Conservation (phyloP, 805 yeast genomes). For the Saccharomyces jurei region DNA sequence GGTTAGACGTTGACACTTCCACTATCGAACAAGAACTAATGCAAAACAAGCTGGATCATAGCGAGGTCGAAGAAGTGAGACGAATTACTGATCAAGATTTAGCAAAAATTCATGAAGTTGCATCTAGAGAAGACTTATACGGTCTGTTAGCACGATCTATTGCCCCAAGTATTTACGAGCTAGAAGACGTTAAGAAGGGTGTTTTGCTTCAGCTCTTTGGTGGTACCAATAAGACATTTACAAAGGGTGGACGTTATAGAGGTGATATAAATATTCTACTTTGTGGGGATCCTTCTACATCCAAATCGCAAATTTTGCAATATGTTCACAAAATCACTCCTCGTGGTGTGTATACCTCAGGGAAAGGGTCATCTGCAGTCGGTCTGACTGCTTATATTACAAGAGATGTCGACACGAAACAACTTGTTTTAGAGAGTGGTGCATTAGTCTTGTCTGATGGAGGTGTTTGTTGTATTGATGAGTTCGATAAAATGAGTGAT, state of each 20-base stretch:
- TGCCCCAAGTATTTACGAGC: slow-evolving; percentile 95
- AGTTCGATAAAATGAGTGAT: slow-evolving; percentile 95
- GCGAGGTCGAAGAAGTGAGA: slow-evolving; percentile 69
- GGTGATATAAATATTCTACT: slow-evolving; percentile 88
- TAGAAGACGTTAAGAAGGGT: slow-evolving; percentile 96
- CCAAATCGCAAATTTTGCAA: slow-evolving; percentile 88
- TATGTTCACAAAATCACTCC: slow-evolving; percentile 98
- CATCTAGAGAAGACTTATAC: slow-evolving; percentile 71
- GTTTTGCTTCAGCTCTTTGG: slow-evolving; percentile 88
- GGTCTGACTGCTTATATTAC: slow-evolving; percentile 97
- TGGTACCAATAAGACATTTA: slow-evolving; percentile 83
- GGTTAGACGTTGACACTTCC: slow-evolving; percentile 73
- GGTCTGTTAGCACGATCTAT: slow-evolving; percentile 80
- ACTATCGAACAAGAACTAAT: slow-evolving; percentile 40
- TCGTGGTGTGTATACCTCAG: slow-evolving; percentile 94
- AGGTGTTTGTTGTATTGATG: slow-evolving; percentile 98
- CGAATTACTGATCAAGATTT: slow-evolving; percentile 63
- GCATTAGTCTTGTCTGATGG: slow-evolving; percentile 95
- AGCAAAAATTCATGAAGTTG: slow-evolving; percentile 48
- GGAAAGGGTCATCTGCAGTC: slow-evolving; percentile 98
- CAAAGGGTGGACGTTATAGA: slow-evolving; percentile 88
- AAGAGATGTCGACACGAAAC: slow-evolving; percentile 87
- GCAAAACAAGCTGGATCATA: slow-evolving; percentile 44
- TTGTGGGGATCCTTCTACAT: slow-evolving; percentile 98
- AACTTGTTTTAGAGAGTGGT: slow-evolving; percentile 89